Percentiles rank a stretch among this genome's conserved stretches.
Conservation (phyloP, 106 monocot species). For the Dioscorea dumetorum region DNA sequence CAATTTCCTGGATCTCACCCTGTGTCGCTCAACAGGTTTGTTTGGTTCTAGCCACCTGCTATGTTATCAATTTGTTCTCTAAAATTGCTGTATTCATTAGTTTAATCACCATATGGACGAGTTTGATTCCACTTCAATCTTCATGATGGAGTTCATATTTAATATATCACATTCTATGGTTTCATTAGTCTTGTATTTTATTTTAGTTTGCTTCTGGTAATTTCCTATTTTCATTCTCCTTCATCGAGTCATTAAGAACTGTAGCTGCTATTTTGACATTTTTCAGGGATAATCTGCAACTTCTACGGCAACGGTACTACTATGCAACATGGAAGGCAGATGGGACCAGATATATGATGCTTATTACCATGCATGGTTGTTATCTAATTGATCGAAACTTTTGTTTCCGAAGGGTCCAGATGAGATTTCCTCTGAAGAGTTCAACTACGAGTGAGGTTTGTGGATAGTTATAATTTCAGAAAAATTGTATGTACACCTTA, state of each 20-base stretch:
- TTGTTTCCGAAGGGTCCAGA: slow-evolving; percentile 84
- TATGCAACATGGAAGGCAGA: slow-evolving; percentile 99
- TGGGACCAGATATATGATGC: slow-evolving; percentile 99
- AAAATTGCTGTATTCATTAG: too few species aligned
- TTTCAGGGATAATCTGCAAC: slow-evolving; percentile 87
- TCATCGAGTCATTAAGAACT: too few species aligned
- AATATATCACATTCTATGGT: too few species aligned
- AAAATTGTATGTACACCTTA: neutral
- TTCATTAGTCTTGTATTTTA: too few species aligned
- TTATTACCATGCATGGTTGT: slow-evolving; percentile 73
- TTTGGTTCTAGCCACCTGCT: neutral
- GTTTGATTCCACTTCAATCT: too few species aligned
- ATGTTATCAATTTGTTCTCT: too few species aligned
- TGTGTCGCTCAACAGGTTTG: slow-evolving; percentile 65
- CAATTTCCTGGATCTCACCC: slow-evolving; percentile 83
- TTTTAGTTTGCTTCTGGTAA: too few species aligned
- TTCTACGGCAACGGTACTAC: slow-evolving; percentile 88
- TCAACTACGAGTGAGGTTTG: slow-evolving; percentile 32
- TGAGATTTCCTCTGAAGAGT: slow-evolving; percentile 75
- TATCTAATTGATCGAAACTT: slow-evolving; percentile 94
- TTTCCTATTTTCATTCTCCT: too few species aligned
- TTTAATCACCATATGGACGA: too few species aligned
- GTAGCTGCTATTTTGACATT: neutral
- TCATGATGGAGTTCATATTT: too few species aligned
- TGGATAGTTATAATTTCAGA: slow-evolving; percentile 10